phyloP scores from a whole-genome alignment of 345 rosid genomes.

The Cochlearia excelsa region DNA sequence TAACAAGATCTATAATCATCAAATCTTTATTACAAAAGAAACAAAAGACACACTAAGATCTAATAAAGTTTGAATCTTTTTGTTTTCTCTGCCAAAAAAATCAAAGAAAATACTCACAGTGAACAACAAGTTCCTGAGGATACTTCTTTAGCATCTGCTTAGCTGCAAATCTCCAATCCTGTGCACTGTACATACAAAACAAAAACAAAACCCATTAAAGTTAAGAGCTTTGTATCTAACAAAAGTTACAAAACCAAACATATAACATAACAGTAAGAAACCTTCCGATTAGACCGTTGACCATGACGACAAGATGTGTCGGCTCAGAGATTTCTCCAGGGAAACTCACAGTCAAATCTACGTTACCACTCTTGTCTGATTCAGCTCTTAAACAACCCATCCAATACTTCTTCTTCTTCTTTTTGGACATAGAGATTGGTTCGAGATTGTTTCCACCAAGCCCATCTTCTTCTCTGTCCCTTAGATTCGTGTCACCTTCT shows the following conservation, averaged over 20 bases:
- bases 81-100: not conserved
- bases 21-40: not conserved
- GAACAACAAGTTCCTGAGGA: constrained; percentile 60
- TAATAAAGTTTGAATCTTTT: not conserved
- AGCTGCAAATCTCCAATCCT: constrained; percentile 75
- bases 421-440: constrained; percentile 8
- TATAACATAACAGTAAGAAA: constrained; percentile 13
- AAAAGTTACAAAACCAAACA: constrained; percentile 6
- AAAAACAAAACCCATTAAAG: not conserved
- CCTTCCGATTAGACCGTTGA: constrained; percentile 91
- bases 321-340: constrained; percentile 45
- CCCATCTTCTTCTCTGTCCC: constrained; percentile 1
- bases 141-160: constrained; percentile 60
- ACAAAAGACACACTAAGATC: no score
- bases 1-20: constrained; percentile 17
- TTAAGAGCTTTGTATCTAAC: not conserved
- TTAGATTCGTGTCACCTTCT: not conserved
- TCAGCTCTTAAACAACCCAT: constrained; percentile 57
- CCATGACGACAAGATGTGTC: constrained; percentile 73
- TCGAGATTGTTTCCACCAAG: constrained; percentile 6
- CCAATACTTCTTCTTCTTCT: constrained; percentile 27
- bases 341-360: constrained; percentile 48
- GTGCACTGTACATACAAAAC: constrained; percentile 43
- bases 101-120: constrained; percentile 49
- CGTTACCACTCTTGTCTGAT: constrained; percentile 43